Percentiles rank a stretch among this genome's conserved stretches.
Evolutionary conservation across 495 filamentous ascomycete genomes (phyloP).

Genomic region (Penicillium crystallinum): DNA sequence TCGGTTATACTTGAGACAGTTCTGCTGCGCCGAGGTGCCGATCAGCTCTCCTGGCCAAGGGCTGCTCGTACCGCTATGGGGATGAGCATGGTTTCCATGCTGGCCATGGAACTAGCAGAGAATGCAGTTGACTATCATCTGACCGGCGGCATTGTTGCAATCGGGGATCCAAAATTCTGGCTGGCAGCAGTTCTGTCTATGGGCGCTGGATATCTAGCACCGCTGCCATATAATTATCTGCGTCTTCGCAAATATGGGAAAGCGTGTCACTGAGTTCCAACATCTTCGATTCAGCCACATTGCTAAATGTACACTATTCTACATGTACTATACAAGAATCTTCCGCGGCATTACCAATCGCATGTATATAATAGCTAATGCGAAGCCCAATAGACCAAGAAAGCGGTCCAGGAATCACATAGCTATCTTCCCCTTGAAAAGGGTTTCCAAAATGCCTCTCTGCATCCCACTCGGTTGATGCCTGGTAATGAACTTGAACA

Average conservation of each 20-base stretch:
- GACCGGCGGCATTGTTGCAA: constrained; percentile 34
- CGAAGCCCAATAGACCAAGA: too few relatives aligned
- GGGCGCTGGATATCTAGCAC: constrained; percentile 38
- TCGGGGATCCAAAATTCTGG: constrained; percentile 34
- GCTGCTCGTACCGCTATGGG: constrained; percentile 41
- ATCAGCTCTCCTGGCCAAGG: constrained; percentile 32
- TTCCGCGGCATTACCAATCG: too few relatives aligned
- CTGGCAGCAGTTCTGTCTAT: constrained; percentile 31
- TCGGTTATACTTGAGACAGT: constrained; percentile 42
- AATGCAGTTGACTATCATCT: constrained; percentile 45
- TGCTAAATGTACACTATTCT: too few relatives aligned
- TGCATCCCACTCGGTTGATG: too few relatives aligned
- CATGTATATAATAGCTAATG: too few relatives aligned
- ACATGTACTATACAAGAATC: too few relatives aligned
- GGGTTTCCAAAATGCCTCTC: too few relatives aligned
- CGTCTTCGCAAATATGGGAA: constrained; percentile 38
- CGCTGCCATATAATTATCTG: constrained; percentile 45
- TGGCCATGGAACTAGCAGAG: constrained; percentile 43
- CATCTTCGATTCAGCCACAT: background rate
- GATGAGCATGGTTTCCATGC: constrained; percentile 47
- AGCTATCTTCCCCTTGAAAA: too few relatives aligned
- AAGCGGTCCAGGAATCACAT: too few relatives aligned
- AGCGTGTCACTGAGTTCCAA: constrained; percentile 31
- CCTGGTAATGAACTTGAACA: too few relatives aligned
- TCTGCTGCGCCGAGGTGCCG: constrained; percentile 36